phyloP scores from a whole-genome alignment of 352 stramenopile genomes.

The Globisporangium viniferum region DNA sequence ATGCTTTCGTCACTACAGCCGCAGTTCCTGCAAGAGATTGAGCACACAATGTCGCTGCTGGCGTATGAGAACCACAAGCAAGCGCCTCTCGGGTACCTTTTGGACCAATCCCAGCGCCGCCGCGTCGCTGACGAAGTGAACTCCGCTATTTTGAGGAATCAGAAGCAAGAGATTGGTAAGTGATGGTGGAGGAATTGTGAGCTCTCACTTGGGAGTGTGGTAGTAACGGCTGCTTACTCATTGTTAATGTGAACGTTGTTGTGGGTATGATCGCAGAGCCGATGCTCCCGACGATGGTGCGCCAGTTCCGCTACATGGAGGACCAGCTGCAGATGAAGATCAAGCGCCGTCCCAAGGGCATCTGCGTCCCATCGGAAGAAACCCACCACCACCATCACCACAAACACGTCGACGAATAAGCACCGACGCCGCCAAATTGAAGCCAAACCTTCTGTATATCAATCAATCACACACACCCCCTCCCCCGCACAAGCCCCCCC shows the following conservation, averaged over 20 bases:
- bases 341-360: conserved; percentile 45
- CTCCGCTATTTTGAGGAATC: conserved; percentile 60
- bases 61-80: conserved; percentile 68
- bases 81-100: conserved; percentile 50
- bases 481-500: no score
- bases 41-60: conserved; percentile 72
- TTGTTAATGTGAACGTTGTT: conserved; percentile 5
- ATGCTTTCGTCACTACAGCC: conserved; percentile 28
- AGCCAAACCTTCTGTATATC: not conserved
- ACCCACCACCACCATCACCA: conserved; percentile 11
- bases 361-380: conserved; percentile 35
- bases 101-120: conserved; percentile 60
- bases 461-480: not conserved
- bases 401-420: not conserved
- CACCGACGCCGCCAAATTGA: not conserved
- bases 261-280: conserved; percentile 32
- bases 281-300: conserved; percentile 71
- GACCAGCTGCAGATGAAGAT: conserved; percentile 65
- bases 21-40: conserved; percentile 72
- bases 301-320: conserved; percentile 78
- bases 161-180: conserved; percentile 74
- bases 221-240: not conserved
- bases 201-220: not conserved
- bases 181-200: not conserved
- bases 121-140: conserved; percentile 76